Evolutionary conservation across 495 filamentous ascomycete species (phyloP), one percentile per base, ranked within the genome.

Genomic region (Penicillium herquei): DNA sequence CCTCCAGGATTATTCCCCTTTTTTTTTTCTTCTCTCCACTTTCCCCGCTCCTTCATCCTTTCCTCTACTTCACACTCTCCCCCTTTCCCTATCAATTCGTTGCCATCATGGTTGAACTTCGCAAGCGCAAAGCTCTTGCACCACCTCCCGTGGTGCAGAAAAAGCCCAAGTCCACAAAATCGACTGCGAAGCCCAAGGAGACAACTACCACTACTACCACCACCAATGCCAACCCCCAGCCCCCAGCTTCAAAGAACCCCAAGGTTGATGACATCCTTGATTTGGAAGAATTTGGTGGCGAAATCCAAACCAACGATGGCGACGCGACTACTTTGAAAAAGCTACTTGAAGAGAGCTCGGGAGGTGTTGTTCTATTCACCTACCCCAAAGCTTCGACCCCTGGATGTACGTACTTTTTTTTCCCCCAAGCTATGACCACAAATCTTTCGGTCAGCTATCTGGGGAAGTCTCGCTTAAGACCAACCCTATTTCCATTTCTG

Each of bases 351-450:
- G 81, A 86, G 58, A 93, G 91, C 77, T 86, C 91, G 73, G 78
- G 80, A 47, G 93, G 94, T 17, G 88, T 98, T 18, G 89, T 96
- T 13, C 70, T 98, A 32, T 98, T 98, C 70, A 96, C 91, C 34
- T 98, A 97, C 67, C 94, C 94, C 32, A 96, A 88, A 77, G 94
- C 94, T 55, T 93, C 88, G 10, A 98, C 94, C 30, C 89, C 89
- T 30, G 94, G 95, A 53, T 98, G 94, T 96, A 86, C 83, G 91
- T 83, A 32, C 7, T 34, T 18, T 32, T 10, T 48, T 46, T 6
- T 9, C 31, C 14, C 43, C 12, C 39, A 14, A n/a, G n/a, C 7
- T 13, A 49, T 48, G 14, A 7, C 12, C n/a, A 17, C 10, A 26
- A 26, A 26, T 26, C 1, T 26, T 26, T 26, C 21, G 4, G 21